Evolutionary conservation across 371 early-diverging fungal genomes (phyloP), one percentile per base, ranked within the genome.

Genomic region (Mucor piriformis): DNA sequence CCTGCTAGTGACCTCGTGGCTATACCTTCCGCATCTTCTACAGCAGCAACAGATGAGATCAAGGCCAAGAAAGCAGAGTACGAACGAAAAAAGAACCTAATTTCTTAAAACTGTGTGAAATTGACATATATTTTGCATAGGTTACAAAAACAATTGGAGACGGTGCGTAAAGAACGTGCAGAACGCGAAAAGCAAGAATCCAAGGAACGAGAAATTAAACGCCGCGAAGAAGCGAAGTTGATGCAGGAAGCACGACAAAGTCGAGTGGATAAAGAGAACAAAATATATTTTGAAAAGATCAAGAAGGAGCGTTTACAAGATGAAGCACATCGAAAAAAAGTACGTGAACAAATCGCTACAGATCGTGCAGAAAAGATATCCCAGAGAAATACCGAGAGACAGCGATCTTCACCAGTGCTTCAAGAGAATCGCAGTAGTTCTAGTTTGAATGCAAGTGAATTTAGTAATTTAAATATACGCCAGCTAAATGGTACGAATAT

Each of bases 401-500:
- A 62, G 13, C 62, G 58, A 6, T 15, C 37, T 13, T 37, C 42
- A 18, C 42, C 42, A 4, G 7, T 5, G 8, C 13, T 34, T 18
- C 29, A 27, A 6, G 10, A 40, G 18, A 13, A 5, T 5, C 33
- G n/a, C n/a, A n/a, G n/a, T 38, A 38, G 15, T 15, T 6, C n/a
- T 4, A 34, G n/a, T 1, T 10, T 18, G n/a, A n/a, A n/a, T n/a
- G n/a, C n/a, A n/a, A 15, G 18, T 42, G 42, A 42, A 16, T 32
- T 13, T 16, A 69, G 73, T 34, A 64, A 73, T 50, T 59, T 79
- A 25, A 79, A 64, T 43, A 71, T 79, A 63, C 72, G 80, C 16
- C 74, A 76, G 38, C 46, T 76, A 38, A 75, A 79, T 63, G 80
- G 80, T 7, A 63, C 71, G 6, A 72, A 64, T n/a, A 56, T 79